A percentile compares a stretch with the other conserved stretches of the same genome.
These are phyloP conservation scores for Gilbertella persicaria DNA, from an alignment of 371 early-diverging fungal species.

Conservation along the genomic window DNA sequence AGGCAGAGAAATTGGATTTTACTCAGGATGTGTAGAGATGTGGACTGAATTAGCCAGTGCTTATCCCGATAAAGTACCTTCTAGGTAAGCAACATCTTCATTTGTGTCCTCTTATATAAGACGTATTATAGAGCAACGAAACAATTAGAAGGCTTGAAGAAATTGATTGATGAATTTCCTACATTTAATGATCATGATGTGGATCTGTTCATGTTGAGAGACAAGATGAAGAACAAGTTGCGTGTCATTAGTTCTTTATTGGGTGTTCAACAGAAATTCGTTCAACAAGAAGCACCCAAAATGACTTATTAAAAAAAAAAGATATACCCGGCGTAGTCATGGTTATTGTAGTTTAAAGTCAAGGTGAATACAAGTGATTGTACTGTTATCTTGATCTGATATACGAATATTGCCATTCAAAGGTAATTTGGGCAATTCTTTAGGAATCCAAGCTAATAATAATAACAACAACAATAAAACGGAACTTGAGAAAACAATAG, in stretches of 20 bases:
- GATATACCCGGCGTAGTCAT: conserved; percentile 7
- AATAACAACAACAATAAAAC: no score
- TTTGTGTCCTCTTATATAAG: background rate
- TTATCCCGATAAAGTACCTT: conserved; percentile 44
- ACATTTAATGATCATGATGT: conserved; percentile 56
- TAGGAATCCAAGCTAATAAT: conserved; percentile 43
- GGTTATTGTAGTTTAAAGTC: conserved; percentile 20
- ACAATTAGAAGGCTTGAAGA: conserved; percentile 51
- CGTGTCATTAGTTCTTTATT: conserved; percentile 58
- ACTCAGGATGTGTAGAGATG: conserved; percentile 65
- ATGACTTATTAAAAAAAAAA: conserved; percentile 34
- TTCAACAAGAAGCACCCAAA: conserved; percentile 24
- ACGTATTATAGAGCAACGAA: conserved; percentile 34
- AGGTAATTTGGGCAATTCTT: conserved; percentile 46
- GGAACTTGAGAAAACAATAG: no score
- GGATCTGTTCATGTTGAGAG: conserved; percentile 56
- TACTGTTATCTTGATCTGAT: conserved; percentile 40
- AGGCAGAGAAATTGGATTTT: conserved; percentile 73
- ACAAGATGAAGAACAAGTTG: conserved; percentile 65
- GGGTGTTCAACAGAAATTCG: conserved; percentile 49
- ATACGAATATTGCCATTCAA: conserved; percentile 44
- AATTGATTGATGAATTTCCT: conserved; percentile 56
- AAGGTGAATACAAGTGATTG: conserved; percentile 46
- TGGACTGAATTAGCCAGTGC: conserved; percentile 52
- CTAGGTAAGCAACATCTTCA: conserved; percentile 34